Conservation (phyloP, 345 rosid species). For the Salix arbutifolia region DNA sequence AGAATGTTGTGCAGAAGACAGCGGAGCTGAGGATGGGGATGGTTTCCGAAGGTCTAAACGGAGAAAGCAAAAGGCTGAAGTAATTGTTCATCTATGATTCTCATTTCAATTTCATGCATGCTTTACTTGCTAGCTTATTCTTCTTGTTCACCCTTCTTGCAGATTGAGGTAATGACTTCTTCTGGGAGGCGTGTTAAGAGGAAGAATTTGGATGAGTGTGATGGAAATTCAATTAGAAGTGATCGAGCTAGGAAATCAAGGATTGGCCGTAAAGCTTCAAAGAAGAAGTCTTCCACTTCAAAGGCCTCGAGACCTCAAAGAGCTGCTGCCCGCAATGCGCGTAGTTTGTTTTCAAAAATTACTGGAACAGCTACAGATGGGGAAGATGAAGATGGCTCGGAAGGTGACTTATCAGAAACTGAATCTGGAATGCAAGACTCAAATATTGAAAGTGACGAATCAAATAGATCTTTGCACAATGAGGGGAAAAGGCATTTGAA, state of each 20-base stretch:
- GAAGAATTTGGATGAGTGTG: conserved; percentile 72
- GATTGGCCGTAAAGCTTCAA: conserved; percentile 49
- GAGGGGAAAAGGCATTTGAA: conserved; percentile 53
- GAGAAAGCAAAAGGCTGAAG: conserved; percentile 67
- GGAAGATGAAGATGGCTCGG: conserved; percentile 70
- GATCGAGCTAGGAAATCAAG: conserved; percentile 47
- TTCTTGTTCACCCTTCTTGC: conserved; percentile 13
- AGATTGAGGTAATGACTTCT: conserved; percentile 82
- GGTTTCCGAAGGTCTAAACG: conserved; percentile 63
- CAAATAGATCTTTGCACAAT: conserved; percentile 45
- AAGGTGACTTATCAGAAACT: conserved; percentile 64
- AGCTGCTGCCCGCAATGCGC: conserved; percentile 95
- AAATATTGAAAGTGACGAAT: conserved; percentile 57
- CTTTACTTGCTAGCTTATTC: not conserved
- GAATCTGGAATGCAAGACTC: conserved; percentile 61
- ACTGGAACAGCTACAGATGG: conserved; percentile 70
- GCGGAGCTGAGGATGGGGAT: conserved; percentile 61
- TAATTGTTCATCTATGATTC: conserved; percentile 26
- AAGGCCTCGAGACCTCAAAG: conserved; percentile 84
- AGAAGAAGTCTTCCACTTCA: conserved; percentile 56
- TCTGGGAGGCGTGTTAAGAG: conserved; percentile 91
- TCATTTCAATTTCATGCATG: conserved; percentile 1
- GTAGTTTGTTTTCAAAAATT: conserved; percentile 72
- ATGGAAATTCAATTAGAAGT: conserved; percentile 45
- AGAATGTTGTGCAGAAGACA: conserved; percentile 56